phyloP scores from a whole-genome alignment of 768 basidiomycete genomes.

The Coprinopsis marcescibilis region DNA sequence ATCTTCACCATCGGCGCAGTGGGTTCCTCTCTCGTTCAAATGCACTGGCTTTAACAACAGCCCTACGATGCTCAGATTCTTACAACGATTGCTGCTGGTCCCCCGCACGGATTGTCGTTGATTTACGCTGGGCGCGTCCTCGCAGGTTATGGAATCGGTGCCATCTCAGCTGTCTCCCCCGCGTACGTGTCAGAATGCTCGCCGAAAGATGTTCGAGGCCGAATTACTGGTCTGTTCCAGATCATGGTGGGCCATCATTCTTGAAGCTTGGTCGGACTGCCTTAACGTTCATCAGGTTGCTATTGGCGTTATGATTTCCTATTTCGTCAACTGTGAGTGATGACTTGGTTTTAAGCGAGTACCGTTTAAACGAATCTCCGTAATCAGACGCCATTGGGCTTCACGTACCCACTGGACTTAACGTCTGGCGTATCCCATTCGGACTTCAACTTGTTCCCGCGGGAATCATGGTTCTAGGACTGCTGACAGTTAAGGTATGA shows the following conservation, averaged over 20 bases:
- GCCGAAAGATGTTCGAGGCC: conserved; percentile 81
- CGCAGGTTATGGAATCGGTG: conserved; percentile 77
- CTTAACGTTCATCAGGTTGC: conserved; percentile 39
- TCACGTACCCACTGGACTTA: conserved; percentile 40
- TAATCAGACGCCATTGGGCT: conserved; percentile 51
- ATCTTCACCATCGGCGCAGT: conserved; percentile 75
- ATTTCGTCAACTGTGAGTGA: conserved; percentile 70
- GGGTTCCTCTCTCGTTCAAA: conserved; percentile 14
- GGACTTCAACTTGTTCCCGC: conserved; percentile 72
- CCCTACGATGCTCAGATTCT: conserved; percentile 43
- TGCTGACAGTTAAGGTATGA: conserved; percentile 56
- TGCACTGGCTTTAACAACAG: neutral
- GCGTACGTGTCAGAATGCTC: conserved; percentile 84
- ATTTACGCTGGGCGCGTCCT: conserved; percentile 82
- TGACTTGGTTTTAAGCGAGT: neutral
- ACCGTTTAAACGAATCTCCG: neutral
- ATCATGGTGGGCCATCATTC: conserved; percentile 49
- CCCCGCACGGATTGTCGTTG: conserved; percentile 48
- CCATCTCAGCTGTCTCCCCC: conserved; percentile 77
- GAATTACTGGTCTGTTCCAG: conserved; percentile 83
- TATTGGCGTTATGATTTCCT: conserved; percentile 79
- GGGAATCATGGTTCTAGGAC: conserved; percentile 61
- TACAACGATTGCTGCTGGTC: conserved; percentile 58
- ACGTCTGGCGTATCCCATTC: conserved; percentile 69
- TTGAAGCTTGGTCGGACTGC: neutral